A percentile compares a stretch with the other conserved stretches of the same genome.
These are phyloP conservation scores for Bryum argenteum DNA, from an alignment of 225 moss, liverwort and hornwort species.

Conservation along the genomic window DNA sequence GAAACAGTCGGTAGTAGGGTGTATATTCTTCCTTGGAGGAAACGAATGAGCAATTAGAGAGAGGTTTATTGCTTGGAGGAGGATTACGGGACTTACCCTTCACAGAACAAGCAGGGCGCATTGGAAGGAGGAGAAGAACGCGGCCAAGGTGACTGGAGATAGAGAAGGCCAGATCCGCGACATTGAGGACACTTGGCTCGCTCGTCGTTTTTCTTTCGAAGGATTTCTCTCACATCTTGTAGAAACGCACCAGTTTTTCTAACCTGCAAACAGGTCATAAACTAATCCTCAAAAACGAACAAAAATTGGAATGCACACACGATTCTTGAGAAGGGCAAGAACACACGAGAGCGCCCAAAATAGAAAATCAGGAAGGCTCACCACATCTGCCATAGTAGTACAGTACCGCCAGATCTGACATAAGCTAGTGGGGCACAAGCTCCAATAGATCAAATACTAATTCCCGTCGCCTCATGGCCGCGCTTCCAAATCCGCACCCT, in stretches of 20 bases:
- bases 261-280: conserved; percentile 40
- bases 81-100: conserved; percentile 56
- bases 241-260: conserved; percentile 45
- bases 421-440: conserved; percentile 3
- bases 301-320: neutral
- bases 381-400: conserved; percentile 25
- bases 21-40: too few relatives aligned
- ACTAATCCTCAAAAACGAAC: neutral
- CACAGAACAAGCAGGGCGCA: conserved; percentile 74
- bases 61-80: neutral
- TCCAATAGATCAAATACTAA: neutral
- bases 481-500: neutral
- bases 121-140: conserved; percentile 32
- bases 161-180: conserved; percentile 58
- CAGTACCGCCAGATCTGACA: neutral
- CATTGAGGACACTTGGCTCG: conserved; percentile 70
- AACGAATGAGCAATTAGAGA: neutral
- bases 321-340: neutral
- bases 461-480: conserved; percentile 1
- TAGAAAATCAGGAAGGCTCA: conserved; percentile 12
- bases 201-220: conserved; percentile 49
- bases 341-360: neutral
- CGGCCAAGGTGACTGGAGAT: conserved; percentile 32
- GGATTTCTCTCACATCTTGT: conserved; percentile 41
- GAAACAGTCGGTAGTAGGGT: too few relatives aligned